Evolutionary conservation across 805 yeast genomes (phyloP), one percentile per base, ranked within the genome.

Genomic region (Nakazawaea wyomingensis): DNA sequence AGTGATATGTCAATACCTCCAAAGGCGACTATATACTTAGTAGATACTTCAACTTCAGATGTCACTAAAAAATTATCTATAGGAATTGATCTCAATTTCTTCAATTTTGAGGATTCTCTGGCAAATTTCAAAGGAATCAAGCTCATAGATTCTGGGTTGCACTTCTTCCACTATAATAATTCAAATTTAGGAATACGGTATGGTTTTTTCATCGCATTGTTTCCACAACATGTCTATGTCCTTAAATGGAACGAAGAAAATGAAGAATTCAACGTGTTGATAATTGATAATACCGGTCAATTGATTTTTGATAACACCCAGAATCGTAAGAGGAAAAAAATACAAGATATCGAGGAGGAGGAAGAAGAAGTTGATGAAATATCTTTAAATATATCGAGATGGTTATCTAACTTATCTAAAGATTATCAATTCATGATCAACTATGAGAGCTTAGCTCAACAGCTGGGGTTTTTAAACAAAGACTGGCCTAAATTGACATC

Each of bases 11-110:
- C 37, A 5, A 22, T 31, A 14, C 46, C 43, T 9, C 42, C 43
- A 7, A 14, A 34, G 26, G 11, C 36, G 18, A 43, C 46, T 4
- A 33, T 43, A 14, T 43, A 33, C 27, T 28, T 43, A 4, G 29
- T 21, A 5, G 34, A 38, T 17, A 5, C 24, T 10, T 31, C 36
- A 9, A 4, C 35, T 1, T 7, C 9, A 7, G 27, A 21, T 14
- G 13, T 28, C 13, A n/a, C n/a, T 6, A 14, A 28, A 11, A 16
- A 14, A 36, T 24, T 42, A 11, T 21, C 40, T 2, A 10, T 43
- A 9, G 82, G 82, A 1, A 66, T 76, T 20, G 81, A 77, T 47
- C 54, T 69, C 17, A 71, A 66, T 46, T 75, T 71, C 53, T 74
- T 76, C 61, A 62, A 61, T 22, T 38, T 38, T 11, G 38, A 43